Percentiles rank a stretch among this genome's conserved stretches.
Conservation (phyloP, 1,284 basidiomycete species). For the Sporisorium graminicola region DNA sequence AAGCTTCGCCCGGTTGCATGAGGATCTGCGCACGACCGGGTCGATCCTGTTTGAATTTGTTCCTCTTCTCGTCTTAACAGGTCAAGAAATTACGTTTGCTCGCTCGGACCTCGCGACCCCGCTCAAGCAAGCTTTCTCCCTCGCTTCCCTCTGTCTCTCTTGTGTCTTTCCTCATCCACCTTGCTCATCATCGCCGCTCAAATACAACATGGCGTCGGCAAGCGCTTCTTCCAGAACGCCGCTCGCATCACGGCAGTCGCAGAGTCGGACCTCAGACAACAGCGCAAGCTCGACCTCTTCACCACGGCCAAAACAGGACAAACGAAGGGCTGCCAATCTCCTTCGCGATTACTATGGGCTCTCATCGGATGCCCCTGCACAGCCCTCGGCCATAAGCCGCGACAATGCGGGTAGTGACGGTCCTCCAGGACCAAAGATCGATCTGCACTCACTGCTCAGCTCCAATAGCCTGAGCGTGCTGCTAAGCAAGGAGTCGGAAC, state of each 20-base stretch:
- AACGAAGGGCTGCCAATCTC: conserved; percentile 43
- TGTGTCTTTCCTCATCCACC: background rate
- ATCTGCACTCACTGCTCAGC: conserved; percentile 40
- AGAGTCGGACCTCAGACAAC: background rate
- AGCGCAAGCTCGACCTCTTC: conserved; percentile 6
- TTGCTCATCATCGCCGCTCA: background rate
- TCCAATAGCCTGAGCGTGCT: conserved; percentile 49
- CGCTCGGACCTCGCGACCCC: conserved; percentile 3
- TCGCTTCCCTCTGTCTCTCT: background rate
- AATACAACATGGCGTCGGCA: conserved; percentile 10
- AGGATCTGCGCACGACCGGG: background rate
- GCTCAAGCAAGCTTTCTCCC: too few species aligned
- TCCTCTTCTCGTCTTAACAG: background rate
- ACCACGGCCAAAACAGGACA: conserved; percentile 25
- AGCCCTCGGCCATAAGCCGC: conserved; percentile 8
- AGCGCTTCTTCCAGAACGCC: background rate
- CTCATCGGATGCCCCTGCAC: conserved; percentile 20
- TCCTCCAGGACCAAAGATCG: conserved; percentile 11
- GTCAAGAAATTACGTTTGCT: background rate
- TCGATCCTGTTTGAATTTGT: background rate
- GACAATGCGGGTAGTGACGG: background rate
- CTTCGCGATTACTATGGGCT: conserved; percentile 65
- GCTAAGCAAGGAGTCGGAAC: conserved; percentile 47
- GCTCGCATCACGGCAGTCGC: conserved; percentile 13
- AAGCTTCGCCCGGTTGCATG: background rate